These are phyloP conservation scores for Cutaneotrichosporon curvatum DNA, from an alignment of 1,284 basidiomycete genomes.

Conservation along the genomic window DNA sequence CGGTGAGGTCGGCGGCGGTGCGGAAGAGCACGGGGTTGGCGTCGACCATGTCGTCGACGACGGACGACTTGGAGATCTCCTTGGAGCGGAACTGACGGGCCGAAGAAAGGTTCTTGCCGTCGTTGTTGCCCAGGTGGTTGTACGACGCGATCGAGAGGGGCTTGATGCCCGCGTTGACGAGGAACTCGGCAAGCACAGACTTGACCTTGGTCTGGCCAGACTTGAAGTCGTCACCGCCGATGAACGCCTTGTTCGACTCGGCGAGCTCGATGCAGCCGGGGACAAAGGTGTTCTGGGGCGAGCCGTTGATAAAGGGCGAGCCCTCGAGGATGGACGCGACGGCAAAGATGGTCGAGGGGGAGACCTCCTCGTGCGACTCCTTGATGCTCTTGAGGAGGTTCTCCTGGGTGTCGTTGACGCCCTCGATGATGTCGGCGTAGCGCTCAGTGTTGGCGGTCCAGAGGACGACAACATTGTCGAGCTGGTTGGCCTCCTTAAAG, in stretches of 20 bases:
- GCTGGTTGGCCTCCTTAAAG: conserved; percentile 76
- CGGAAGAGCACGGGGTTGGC: conserved; percentile 88
- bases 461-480: conserved; percentile 85
- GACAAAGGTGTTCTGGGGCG: conserved; percentile 98
- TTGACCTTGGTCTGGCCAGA: conserved; percentile 90
- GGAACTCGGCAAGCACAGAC: conserved; percentile 92
- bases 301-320: conserved; percentile 93
- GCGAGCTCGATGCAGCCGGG: conserved; percentile 91
- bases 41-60: conserved; percentile 95
- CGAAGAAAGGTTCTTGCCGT: conserved; percentile 87
- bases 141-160: conserved; percentile 93
- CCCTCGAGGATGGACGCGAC: conserved; percentile 93
- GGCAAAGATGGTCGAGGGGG: conserved; percentile 91
- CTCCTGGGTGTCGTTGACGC: conserved; percentile 92
- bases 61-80: conserved; percentile 93
- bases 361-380: conserved; percentile 80
- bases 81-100: conserved; percentile 94
- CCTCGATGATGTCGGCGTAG: conserved; percentile 88
- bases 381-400: conserved; percentile 79
- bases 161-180: conserved; percentile 98
- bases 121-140: conserved; percentile 99
- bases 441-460: conserved; percentile 99
- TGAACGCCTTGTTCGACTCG: conserved; percentile 82
- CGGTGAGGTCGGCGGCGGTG: conserved; percentile 42
- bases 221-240: conserved; percentile 97